Percentiles rank a stretch among this genome's conserved stretches.
Evolutionary conservation across 2,329 filamentous ascomycete genomes (phyloP).

Genomic region (Pseudovirgaria hyperparasitica): DNA sequence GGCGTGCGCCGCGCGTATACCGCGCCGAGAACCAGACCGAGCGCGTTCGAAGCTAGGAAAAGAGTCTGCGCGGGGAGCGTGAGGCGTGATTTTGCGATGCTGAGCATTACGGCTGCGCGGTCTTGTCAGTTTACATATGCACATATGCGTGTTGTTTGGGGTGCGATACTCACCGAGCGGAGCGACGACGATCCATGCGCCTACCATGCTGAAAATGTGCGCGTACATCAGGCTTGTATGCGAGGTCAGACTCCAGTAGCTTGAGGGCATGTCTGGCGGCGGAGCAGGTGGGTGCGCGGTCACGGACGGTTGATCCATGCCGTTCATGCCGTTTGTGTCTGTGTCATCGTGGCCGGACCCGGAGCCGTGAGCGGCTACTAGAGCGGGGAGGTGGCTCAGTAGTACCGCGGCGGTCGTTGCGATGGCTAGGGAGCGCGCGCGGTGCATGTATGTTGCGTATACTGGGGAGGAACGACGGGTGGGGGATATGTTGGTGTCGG

Average conservation of each 20-base stretch:
- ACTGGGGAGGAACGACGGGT: no score
- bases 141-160: not conserved
- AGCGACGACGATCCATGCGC: conserved; percentile 60
- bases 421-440: conserved; percentile 10
- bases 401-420: conserved; percentile 26
- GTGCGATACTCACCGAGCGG: conserved; percentile 49
- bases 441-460: conserved; percentile 18
- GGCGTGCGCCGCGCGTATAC: conserved; percentile 69
- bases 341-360: conserved; percentile 9
- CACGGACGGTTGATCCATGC: conserved; percentile 8
- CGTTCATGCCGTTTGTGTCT: conserved; percentile 10
- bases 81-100: conserved; percentile 64
- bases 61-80: conserved; percentile 55
- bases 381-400: conserved; percentile 25
- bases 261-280: conserved; percentile 22
- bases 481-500: no score
- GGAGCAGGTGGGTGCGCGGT: conserved; percentile 7
- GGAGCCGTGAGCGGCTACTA: conserved; percentile 29
- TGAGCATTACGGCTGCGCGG: conserved; percentile 65
- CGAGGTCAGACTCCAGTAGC: conserved; percentile 47
- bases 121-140: conserved; percentile 12
- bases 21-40: conserved; percentile 26
- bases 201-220: conserved; percentile 58
- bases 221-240: conserved; percentile 47
- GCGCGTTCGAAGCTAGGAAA: conserved; percentile 30